Base-by-base conservation (phyloP, 164 flowering plant genomes). In the Nelumbo lutea region DNA sequence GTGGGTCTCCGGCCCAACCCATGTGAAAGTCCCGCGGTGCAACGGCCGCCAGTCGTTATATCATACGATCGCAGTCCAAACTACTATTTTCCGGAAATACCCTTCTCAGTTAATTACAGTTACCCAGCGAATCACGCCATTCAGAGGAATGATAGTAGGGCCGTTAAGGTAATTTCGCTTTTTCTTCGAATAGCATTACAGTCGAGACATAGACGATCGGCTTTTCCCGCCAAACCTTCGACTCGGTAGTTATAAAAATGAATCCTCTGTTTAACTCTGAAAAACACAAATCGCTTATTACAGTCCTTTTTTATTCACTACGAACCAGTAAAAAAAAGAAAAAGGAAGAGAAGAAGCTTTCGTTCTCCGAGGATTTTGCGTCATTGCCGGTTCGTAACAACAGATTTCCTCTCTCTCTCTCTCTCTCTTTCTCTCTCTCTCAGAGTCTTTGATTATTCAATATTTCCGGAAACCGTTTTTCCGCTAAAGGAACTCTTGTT, bases 161-260 rank as follows among this genome's bases (percentile, higher is more conserved):
- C n/a, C n/a, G n/a, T n/a, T n/a, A n/a, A n/a, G n/a, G n/a, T n/a
- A n/a, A n/a, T n/a, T n/a, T n/a, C n/a, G n/a, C n/a, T n/a, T n/a
- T n/a, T n/a, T n/a, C n/a, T n/a, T n/a, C n/a, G n/a, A n/a, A 39
- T 4, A 8, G 42, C 41, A 8, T 6, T 9, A n/a, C 14, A 9
- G 10, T 1, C 27, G 38, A 39, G 14, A 38, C 40, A 27, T 53
- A 7, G 52, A 42, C 1, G 15, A n/a, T 44, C 47, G 59, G 47
- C 40, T 41, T 65, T 62, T 70, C 72, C 67, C 72, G 72, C 72
- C 72, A n/a, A 70, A 15, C 51, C 42, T 52, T 39, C 65, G 45
- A 65, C 58, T 10, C 58, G 47, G 59, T 39, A 65, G 68, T 65
- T 65, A 51, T 40, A 52, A 65, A 65, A 41, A 40, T 41, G 56